Conservation (phyloP, 345 rosid species). For the Sisymbrium irio region DNA sequence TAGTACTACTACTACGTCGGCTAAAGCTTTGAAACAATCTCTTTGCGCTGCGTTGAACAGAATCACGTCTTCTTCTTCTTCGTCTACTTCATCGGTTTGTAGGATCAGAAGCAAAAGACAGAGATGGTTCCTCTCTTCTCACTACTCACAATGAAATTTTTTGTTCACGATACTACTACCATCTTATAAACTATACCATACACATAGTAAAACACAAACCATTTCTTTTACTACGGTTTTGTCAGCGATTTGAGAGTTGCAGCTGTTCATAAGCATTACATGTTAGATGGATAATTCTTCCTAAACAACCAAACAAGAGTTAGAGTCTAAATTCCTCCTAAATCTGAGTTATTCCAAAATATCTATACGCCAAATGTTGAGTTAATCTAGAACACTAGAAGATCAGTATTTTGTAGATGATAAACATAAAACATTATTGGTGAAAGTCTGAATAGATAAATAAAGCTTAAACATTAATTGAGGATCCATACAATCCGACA, state of each 20-base stretch:
- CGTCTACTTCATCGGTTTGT: conserved; percentile 41
- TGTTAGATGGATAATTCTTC: neutral
- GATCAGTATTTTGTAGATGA: neutral
- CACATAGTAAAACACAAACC: neutral
- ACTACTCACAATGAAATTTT: conserved; percentile 25
- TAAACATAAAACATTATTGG: neutral
- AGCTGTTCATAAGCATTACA: neutral
- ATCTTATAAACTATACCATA: neutral
- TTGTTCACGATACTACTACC: neutral
- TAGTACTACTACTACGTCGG: conserved; percentile 5
- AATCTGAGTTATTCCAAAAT: neutral
- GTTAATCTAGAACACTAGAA: neutral
- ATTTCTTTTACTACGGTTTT: neutral
- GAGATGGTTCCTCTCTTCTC: conserved; percentile 68
- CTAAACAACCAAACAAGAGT: neutral
- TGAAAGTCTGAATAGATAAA: neutral
- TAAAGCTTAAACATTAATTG: neutral
- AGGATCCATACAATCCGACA: conserved; percentile 27
- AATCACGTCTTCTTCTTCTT: conserved; percentile 40
- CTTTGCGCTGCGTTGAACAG: conserved; percentile 42
- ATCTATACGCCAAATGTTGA: neutral
- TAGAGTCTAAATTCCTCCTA: neutral
- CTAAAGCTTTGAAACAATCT: conserved; percentile 49
- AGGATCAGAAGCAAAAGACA: conserved; percentile 88
- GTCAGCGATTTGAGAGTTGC: neutral